These are phyloP conservation scores for Mycena indigotica DNA, from an alignment of 768 basidiomycete species.

Conservation along the genomic window DNA sequence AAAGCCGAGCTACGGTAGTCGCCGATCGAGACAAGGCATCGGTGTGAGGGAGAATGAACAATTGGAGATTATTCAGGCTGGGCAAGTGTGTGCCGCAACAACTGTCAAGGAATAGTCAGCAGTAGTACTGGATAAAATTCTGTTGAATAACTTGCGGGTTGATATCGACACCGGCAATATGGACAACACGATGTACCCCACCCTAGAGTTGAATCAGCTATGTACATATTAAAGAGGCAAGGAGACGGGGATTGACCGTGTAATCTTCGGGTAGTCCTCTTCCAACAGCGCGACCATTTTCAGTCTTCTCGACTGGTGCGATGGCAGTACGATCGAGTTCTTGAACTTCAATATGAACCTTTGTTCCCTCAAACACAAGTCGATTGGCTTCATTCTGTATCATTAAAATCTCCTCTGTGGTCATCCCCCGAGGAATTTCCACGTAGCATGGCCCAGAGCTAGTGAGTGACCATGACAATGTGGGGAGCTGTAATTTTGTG, in stretches of 20 bases:
- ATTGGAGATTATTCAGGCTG: constrained; percentile 69
- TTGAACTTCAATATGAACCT: constrained; percentile 73
- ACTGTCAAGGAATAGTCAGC: constrained; percentile 43
- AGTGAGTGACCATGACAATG: constrained; percentile 82
- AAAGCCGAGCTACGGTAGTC: constrained; percentile 69
- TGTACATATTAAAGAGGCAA: too few species aligned
- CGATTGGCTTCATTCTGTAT: constrained; percentile 68
- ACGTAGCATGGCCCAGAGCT: constrained; percentile 73
- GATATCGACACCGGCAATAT: constrained; percentile 81
- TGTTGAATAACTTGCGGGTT: constrained; percentile 58
- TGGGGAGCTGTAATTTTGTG: constrained; percentile 59
- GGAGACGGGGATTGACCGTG: too few species aligned
- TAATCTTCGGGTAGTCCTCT: constrained; percentile 73
- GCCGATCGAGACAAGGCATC: constrained; percentile 64
- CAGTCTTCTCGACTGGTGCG: constrained; percentile 36
- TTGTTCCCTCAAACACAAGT: constrained; percentile 69
- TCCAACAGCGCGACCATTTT: constrained; percentile 53
- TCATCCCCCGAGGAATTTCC: constrained; percentile 72
- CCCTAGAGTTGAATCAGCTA: too few species aligned
- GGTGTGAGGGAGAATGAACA: constrained; percentile 72
- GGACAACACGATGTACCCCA: constrained; percentile 74
- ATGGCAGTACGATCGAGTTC: constrained; percentile 52
- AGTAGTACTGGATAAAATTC: too few species aligned
- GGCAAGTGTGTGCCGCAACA: constrained; percentile 88
- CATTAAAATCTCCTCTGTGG: constrained; percentile 56